Evolutionary conservation across 1,284 basidiomycete species (phyloP).

Genomic region (Cryptococcus floricola): DNA sequence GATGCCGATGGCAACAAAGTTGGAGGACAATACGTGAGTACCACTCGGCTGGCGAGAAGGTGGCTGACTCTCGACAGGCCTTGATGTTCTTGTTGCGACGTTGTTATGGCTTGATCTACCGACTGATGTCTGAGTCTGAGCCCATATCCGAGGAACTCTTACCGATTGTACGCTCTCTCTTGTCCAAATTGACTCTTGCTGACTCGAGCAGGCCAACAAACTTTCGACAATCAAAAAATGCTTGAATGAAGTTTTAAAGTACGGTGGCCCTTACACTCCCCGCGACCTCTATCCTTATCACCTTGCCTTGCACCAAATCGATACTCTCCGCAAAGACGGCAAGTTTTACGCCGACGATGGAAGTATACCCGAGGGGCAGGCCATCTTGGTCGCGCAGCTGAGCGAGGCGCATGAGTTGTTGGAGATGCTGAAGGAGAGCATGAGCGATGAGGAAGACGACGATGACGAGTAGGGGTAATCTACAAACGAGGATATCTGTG

Average conservation of each 20-base stretch:
- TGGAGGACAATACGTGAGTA: slow-evolving; percentile 39
- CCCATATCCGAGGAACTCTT: slow-evolving; percentile 98
- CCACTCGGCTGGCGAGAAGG: background rate
- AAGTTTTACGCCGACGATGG: slow-evolving; percentile 74
- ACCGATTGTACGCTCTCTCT: slow-evolving; percentile 68
- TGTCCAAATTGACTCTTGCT: background rate
- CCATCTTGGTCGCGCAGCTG: slow-evolving; percentile 90
- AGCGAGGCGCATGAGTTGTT: slow-evolving; percentile 94
- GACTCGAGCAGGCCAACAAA: slow-evolving; percentile 72
- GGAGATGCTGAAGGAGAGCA: slow-evolving; percentile 62
- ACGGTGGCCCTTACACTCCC: slow-evolving; percentile 91
- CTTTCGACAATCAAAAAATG: slow-evolving; percentile 92
- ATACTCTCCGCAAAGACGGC: slow-evolving; percentile 85
- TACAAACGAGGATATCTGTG: too few relatives aligned
- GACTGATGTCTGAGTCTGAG: slow-evolving; percentile 91
- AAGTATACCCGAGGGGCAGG: slow-evolving; percentile 88
- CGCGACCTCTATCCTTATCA: slow-evolving; percentile 97
- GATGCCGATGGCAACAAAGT: slow-evolving; percentile 83
- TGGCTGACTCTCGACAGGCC: slow-evolving; percentile 56
- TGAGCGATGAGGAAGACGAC: slow-evolving; percentile 45
- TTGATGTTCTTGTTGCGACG: slow-evolving; percentile 86
- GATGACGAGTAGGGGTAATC: slow-evolving; percentile 4
- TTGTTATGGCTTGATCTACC: slow-evolving; percentile 95
- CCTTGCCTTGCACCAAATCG: slow-evolving; percentile 91
- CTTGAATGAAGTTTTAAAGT: slow-evolving; percentile 93